These are phyloP conservation scores for Colletotrichum liriopes DNA, from an alignment of 2,329 filamentous ascomycete genomes.

Conservation along the genomic window DNA sequence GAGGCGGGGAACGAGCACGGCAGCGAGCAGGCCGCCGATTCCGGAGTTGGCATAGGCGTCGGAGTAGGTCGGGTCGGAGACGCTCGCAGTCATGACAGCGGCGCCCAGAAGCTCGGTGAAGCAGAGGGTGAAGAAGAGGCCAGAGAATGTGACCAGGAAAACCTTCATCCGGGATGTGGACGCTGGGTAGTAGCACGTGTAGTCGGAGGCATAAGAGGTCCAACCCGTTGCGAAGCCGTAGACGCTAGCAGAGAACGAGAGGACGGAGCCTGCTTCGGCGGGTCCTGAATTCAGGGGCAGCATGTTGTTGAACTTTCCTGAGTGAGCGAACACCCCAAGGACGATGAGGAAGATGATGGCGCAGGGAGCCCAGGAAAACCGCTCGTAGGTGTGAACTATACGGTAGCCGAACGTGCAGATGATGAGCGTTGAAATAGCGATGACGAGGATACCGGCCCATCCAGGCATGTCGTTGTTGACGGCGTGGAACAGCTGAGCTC, in stretches of 20 bases:
- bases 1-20: slow-evolving; percentile 74
- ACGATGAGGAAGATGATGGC: slow-evolving; percentile 82
- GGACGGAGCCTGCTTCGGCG: slow-evolving; percentile 72
- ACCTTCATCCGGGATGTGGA: slow-evolving; percentile 72
- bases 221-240: slow-evolving; percentile 81
- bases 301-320: slow-evolving; percentile 73
- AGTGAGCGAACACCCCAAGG: slow-evolving; percentile 77
- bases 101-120: slow-evolving; percentile 83
- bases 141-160: slow-evolving; percentile 79
- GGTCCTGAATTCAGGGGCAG: slow-evolving; percentile 71
- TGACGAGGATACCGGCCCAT: slow-evolving; percentile 82
- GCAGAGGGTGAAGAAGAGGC: slow-evolving; percentile 79
- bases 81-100: slow-evolving; percentile 75
- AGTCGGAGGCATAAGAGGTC: slow-evolving; percentile 83
- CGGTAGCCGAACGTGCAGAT: slow-evolving; percentile 84
- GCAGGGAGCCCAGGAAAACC: slow-evolving; percentile 81
- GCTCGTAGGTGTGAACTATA: slow-evolving; percentile 83
- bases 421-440: slow-evolving; percentile 79
- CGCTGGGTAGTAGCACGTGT: slow-evolving; percentile 83
- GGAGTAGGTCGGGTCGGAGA: slow-evolving; percentile 66
- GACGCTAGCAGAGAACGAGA: slow-evolving; percentile 78
- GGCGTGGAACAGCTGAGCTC: slow-evolving; percentile 82
- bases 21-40: slow-evolving; percentile 77
- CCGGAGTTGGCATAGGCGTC: slow-evolving; percentile 58
- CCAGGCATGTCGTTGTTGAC: slow-evolving; percentile 80